These are phyloP conservation scores for Coemansia sp. DNA, from an alignment of 192 early-diverging fungal species.

Conservation along the genomic window DNA sequence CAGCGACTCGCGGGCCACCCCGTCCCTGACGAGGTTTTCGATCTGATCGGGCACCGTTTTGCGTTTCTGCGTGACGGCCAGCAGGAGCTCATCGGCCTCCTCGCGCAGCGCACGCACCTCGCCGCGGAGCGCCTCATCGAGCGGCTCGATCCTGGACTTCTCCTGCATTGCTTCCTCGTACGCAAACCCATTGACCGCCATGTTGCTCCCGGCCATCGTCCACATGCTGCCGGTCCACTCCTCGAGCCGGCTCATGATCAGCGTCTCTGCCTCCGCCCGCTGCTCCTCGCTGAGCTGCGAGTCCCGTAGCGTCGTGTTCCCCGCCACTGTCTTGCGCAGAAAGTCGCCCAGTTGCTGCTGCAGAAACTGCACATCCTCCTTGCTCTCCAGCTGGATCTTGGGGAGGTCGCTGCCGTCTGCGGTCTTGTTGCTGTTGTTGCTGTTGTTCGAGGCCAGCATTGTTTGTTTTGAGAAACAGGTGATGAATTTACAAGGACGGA, in stretches of 20 bases:
- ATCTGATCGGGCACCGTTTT: slow-evolving; percentile 47
- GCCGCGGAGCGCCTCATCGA: slow-evolving; percentile 37
- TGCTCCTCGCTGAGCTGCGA: slow-evolving; percentile 28
- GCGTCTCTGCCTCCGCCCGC: slow-evolving; percentile 24
- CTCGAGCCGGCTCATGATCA: slow-evolving; percentile 18
- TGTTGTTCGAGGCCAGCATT: not conserved
- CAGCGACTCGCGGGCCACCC: slow-evolving; percentile 37
- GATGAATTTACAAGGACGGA: not conserved
- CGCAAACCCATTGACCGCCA: slow-evolving; percentile 47
- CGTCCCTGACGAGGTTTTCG: slow-evolving; percentile 33
- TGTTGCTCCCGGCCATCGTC: slow-evolving; percentile 37
- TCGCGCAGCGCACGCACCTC: slow-evolving; percentile 43
- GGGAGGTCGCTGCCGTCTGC: slow-evolving; percentile 27
- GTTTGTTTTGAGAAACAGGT: not conserved
- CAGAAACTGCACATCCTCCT: slow-evolving; percentile 47
- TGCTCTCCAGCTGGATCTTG: slow-evolving; percentile 55
- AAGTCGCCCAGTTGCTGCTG: slow-evolving; percentile 36
- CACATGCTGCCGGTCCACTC: slow-evolving; percentile 42
- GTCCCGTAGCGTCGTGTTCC: slow-evolving; percentile 39
- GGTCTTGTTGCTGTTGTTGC: not conserved
- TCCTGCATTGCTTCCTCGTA: slow-evolving; percentile 46
- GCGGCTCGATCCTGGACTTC: slow-evolving; percentile 34
- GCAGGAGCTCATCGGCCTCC: slow-evolving; percentile 34
- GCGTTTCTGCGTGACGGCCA: slow-evolving; percentile 35
- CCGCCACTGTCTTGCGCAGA: slow-evolving; percentile 20